A percentile compares a stretch with the other conserved stretches of the same genome.
Conservation (phyloP, 179 eudicot genomes). For the Monotropa hypopitys region DNA sequence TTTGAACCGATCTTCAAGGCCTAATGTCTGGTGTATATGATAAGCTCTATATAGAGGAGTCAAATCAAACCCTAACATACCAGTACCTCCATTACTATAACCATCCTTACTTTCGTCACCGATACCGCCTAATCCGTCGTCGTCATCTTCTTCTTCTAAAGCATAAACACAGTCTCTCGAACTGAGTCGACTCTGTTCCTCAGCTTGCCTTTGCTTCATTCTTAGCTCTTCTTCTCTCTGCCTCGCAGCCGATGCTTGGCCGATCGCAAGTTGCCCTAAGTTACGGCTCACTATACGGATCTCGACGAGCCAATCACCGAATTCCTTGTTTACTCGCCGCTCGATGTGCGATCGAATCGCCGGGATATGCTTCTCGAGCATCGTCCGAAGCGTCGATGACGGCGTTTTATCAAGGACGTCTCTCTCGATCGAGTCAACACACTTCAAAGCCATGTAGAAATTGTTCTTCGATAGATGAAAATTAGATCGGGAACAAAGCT, state of each 20-base stretch:
- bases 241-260: conserved; percentile 76
- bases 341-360: conserved; percentile 57
- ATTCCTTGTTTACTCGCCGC: conserved; percentile 59
- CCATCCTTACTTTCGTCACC: conserved; percentile 24
- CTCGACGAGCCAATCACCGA: conserved; percentile 88
- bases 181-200: conserved; percentile 82
- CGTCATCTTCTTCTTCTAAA: conserved; percentile 77
- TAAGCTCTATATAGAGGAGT: conserved; percentile 72
- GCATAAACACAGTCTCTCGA: conserved; percentile 72
- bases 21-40: conserved; percentile 74
- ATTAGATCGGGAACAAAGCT: conserved; percentile 56
- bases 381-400: conserved; percentile 39
- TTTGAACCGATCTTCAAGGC: conserved; percentile 66
- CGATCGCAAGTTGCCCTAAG: conserved; percentile 85
- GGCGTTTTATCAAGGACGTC: conserved; percentile 35
- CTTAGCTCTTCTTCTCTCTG: conserved; percentile 88
- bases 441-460: conserved; percentile 58
- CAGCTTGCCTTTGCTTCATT: conserved; percentile 81
- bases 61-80: conserved; percentile 53
- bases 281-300: conserved; percentile 70
- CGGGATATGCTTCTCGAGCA: conserved; percentile 72
- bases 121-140: conserved; percentile 33
- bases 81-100: conserved; percentile 17
- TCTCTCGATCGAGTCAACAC: conserved; percentile 51
- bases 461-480: conserved; percentile 32